Evolutionary conservation across 192 early-diverging fungal species (phyloP), one percentile per base, ranked within the genome.

Genomic region (Diversispora eburnea): DNA sequence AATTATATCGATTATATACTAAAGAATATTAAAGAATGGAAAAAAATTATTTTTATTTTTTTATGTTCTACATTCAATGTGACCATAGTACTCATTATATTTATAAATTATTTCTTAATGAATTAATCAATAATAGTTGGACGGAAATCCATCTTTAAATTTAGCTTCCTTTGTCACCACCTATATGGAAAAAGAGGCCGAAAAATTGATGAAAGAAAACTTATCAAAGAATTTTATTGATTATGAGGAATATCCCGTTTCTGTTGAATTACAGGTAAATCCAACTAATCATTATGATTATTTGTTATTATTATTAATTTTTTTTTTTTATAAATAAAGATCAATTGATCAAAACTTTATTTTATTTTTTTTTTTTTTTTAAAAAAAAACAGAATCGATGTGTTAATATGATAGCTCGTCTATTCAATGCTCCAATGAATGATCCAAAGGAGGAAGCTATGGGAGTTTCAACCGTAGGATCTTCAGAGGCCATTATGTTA

Each of bases 181-280:
- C 15, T 90, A 85, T 81, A 93, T 92, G 91, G 92, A 95, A 73
- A 86, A 86, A 1, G 90, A 94, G 78, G 92, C 91, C 9, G 86
- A 93, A 20, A 87, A 88, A 73, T 84, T 94, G 64, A 93, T 93
- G 61, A 74, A 83, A 8, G 91, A 93, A 70, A 92, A 88, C 71
- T 76, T 91, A 46, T 81, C 75, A 76, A 94, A 94, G 80, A 93
- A 94, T 78, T 87, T 94, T 20, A 70, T 69, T 61, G 81, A 84
- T 74, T 78, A 78, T 54, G 79, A 81, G n/a, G 81, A 84, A 63
- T 85, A 85, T 48, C 81, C 81, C 25, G 74, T 73, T 51, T 76
- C 78, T 22, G 73, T 67, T n/a, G 77, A 81, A 60, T 74, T 83
- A 45, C 82, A 78, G 47, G 73, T 79, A 79, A 74, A 33, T 33